Base-by-base conservation (phyloP, 441 rosid species). In the Geranium incanum region DNA sequence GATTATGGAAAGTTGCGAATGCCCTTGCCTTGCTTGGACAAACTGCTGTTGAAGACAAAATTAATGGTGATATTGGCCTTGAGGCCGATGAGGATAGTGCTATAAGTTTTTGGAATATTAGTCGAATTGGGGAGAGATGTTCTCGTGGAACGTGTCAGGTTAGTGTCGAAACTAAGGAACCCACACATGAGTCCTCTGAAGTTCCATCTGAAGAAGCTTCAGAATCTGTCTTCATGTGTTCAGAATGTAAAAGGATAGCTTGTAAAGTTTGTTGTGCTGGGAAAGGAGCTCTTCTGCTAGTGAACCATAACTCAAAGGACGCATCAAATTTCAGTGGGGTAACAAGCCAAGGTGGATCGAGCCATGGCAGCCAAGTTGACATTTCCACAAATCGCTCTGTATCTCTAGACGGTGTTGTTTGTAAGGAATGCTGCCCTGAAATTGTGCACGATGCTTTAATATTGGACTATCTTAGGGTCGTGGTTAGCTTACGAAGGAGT, bases 251-350 rank as follows among this genome's bases (percentile, higher is more conserved):
- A 77, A 90, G 84, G 81, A 89, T 83, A 71, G 95, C 87, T 70
- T 95, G 99, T 81, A 86, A 86, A 81, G 77, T 80, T 82, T 95
- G 97, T 79, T 92, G 94, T 80, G 97, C 95, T 37, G 97, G 97
- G 75, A 86, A 74, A 74, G 97, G 99, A 76, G 99, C 97, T 79
- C 85, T 89, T 72, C 82, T 92, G 77, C 86, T 95, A 68, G 67
- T 80, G 59, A 83, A 68, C 62, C 76, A 80, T 72, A 77, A 77
- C 79, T 78, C 80, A 15, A 84, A 84, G 83, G 94, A 94, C 66
- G 37, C 37, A 13, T 64, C 79, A 8, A 78, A 70, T 77, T 78
- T 68, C 70, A 79, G 79, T 76, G 79, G 86, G 55, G 72, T 73
- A 43, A 74, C 80, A 6, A 84, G 84, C 78, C 86, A 81, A 68